Evolutionary conservation across 1,139 yeast species (phyloP).

Genomic region (Pichia sp.): DNA sequence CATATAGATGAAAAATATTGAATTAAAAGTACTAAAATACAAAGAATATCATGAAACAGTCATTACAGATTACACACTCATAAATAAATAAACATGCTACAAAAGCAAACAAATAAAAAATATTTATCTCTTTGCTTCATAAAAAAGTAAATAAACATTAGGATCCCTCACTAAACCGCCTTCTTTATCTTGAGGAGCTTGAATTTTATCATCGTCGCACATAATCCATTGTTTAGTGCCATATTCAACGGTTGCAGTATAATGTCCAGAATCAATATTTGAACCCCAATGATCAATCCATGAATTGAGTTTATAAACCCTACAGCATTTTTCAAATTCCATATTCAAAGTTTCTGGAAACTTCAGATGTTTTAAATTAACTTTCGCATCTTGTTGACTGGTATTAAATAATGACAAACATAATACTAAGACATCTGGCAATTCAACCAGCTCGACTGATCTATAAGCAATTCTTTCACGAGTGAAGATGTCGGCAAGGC

Average conservation of each 20-base stretch:
- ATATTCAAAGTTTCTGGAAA: constrained; percentile 25
- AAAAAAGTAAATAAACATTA: constrained; percentile 29
- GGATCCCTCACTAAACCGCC: constrained; percentile 18
- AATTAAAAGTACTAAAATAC: no score
- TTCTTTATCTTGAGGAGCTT: constrained; percentile 14
- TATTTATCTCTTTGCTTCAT: constrained; percentile 10
- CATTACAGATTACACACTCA: no score
- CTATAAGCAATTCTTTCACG: constrained; percentile 23
- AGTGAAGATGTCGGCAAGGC: constrained; percentile 15
- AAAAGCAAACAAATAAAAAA: background rate
- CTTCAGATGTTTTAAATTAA: constrained; percentile 18
- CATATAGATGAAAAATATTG: no score
- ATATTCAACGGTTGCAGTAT: constrained; percentile 70
- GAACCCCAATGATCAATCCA: constrained; percentile 87
- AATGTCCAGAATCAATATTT: constrained; percentile 80
- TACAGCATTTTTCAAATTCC: constrained; percentile 17
- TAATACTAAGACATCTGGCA: constrained; percentile 28
- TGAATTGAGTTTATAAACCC: constrained; percentile 60
- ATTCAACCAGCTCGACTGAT: constrained; percentile 24
- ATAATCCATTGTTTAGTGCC: constrained; percentile 58
- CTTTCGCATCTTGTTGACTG: constrained; percentile 21
- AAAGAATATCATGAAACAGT: no score
- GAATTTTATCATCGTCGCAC: constrained; percentile 57
- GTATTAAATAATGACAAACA: constrained; percentile 29
- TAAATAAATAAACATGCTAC: no score